Conservation (phyloP, 164 flowering plant species). For the Houttuynia cordata region DNA sequence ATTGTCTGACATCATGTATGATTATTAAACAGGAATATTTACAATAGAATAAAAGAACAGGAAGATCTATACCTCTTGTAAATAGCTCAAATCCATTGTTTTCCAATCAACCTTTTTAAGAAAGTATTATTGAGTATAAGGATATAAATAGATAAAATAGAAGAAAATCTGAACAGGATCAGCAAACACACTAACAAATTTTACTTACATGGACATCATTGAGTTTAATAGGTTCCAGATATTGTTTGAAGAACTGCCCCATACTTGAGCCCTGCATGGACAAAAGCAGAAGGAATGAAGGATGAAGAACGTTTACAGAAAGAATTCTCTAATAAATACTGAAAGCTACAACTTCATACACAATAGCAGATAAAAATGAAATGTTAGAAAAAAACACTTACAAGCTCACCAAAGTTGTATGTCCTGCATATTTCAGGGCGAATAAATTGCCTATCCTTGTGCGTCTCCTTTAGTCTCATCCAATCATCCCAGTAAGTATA, state of each 20-base stretch:
- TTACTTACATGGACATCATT: conserved; percentile 65
- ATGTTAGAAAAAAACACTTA: conserved; percentile 12
- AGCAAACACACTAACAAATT: not conserved
- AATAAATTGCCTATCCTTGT: conserved; percentile 76
- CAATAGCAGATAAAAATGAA: no score
- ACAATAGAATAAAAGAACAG: not conserved
- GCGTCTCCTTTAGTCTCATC: conserved; percentile 89
- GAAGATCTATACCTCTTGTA: conserved; percentile 50
- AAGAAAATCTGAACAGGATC: not conserved
- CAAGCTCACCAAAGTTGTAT: conserved; percentile 96
- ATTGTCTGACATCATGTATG: not conserved
- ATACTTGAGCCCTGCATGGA: conserved; percentile 72
- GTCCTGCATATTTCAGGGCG: conserved; percentile 99
- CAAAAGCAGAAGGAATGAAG: not conserved
- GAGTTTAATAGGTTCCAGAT: conserved; percentile 85
- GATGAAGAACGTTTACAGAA: not conserved
- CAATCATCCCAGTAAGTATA: conserved; percentile 96
- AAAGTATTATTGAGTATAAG: conserved; percentile 22
- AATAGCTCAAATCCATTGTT: conserved; percentile 78
- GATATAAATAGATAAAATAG: conserved; percentile 1
- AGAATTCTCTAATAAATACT: no score
- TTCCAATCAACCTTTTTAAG: conserved; percentile 78
- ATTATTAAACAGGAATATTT: not conserved
- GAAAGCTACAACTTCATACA: no score
- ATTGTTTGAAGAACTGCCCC: conserved; percentile 90